A percentile compares a stretch with the other conserved stretches of the same genome.
These are phyloP conservation scores for Pestalotiopsis sp. DNA, from an alignment of 2,329 filamentous ascomycete species.

Conservation along the genomic window DNA sequence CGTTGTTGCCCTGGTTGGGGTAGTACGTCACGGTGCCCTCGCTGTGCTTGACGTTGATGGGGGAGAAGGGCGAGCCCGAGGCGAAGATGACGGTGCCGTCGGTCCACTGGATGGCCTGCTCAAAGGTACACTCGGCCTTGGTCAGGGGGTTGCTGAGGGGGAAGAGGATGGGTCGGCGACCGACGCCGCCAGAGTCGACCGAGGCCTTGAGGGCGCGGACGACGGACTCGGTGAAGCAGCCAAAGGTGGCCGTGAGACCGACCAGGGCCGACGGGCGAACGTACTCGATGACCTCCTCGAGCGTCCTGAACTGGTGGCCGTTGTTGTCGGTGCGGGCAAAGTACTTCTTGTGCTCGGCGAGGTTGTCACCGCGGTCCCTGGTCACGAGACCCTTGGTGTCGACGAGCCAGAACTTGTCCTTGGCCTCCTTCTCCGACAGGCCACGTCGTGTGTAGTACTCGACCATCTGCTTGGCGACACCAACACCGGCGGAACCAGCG, in stretches of 20 bases:
- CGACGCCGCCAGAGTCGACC: constrained; percentile 64
- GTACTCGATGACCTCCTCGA: constrained; percentile 91
- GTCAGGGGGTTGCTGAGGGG: constrained; percentile 93
- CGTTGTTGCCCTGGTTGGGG: constrained; percentile 82
- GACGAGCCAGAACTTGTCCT: constrained; percentile 93
- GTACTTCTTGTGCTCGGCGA: constrained; percentile 86
- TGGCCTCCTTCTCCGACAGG: constrained; percentile 83
- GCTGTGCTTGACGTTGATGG: constrained; percentile 64
- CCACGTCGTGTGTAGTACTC: constrained; percentile 96
- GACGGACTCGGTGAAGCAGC: constrained; percentile 88
- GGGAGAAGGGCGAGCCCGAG: constrained; percentile 88
- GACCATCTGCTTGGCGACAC: constrained; percentile 96
- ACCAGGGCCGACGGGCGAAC: constrained; percentile 94
- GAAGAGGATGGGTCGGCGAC: constrained; percentile 88
- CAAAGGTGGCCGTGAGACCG: constrained; percentile 91
- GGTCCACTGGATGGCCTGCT: constrained; percentile 88
- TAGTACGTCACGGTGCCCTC: constrained; percentile 68
- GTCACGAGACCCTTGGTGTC: constrained; percentile 97
- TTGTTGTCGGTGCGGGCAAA: constrained; percentile 68
- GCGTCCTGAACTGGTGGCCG: constrained; percentile 72
- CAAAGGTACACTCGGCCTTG: constrained; percentile 97
- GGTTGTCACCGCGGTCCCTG: constrained; percentile 86
- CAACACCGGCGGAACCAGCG: constrained; percentile 91
- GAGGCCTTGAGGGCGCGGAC: constrained; percentile 70
- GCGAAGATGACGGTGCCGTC: constrained; percentile 92